Evolutionary conservation across 73 alveolate species (phyloP), one percentile per base, ranked within the genome.

Genomic region (Paramecium primaurelia): DNA sequence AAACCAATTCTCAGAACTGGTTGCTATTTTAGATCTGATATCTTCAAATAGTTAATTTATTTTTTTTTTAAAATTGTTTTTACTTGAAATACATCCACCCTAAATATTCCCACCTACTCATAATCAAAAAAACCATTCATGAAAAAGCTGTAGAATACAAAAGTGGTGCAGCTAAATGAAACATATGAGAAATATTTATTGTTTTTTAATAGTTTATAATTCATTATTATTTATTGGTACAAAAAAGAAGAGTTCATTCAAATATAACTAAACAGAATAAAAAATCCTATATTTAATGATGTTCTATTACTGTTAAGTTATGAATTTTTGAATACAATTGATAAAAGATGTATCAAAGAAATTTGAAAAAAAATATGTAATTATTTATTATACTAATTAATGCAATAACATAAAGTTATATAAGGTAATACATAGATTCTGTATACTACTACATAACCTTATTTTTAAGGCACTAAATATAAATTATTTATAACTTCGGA

Each of bases 401-500:
- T 54, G 69, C 36, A 54, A 49, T 34, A 71, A 22, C 87, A 36
- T 3, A 73, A n/a, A 73, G 87, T 73, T 34, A 40, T 38, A 10
- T 73, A n/a, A 37, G 87, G 87, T 36, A 73, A 73, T 73, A 8
- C 18, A 51, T 14, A 64, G 20, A 14, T 16, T 73, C 37, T 44
- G 8, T 54, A 54, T 18, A 37, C 2, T 1, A 12, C 22, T 11
- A 36, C 87, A 36, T 9, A 11, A 38, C 16, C 59, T 28, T 80
- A 80, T 18, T 80, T 80, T 80, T 26, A 80, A 49, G 91, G 91
- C 58, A 80, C 91, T 11, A 40, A 36, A 45, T 80, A 80, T 47
- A 40, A 36, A 28, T 8, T 80, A 34, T 80, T 18, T 49, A 10
- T 20, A n/a, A 80, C 77, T 2, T 44, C 91, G 8, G 91, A 80